Evolutionary conservation across 202 grass and related monocot species (phyloP).

Genomic region (Cymbopogon flexuosus): DNA sequence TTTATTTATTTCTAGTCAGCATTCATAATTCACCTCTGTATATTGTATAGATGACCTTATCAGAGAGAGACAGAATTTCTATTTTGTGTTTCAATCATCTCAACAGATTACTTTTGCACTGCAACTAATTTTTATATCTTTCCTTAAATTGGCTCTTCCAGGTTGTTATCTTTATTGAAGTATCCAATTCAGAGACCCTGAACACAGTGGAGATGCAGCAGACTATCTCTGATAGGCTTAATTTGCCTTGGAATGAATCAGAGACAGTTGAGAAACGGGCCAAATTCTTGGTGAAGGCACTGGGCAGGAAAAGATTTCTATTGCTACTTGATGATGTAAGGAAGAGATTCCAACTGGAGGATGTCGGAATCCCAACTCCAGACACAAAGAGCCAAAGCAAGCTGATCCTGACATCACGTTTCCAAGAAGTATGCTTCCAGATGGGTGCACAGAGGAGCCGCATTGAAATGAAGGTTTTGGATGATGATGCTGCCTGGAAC

Average conservation of each 20-base stretch:
- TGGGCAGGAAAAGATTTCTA: slow-evolving; percentile 47
- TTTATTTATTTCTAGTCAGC: not conserved
- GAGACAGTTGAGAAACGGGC: slow-evolving; percentile 36
- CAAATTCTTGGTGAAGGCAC: slow-evolving; percentile 44
- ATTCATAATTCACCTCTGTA: not conserved
- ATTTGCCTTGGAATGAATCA: slow-evolving; percentile 52
- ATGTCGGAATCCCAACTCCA: slow-evolving; percentile 59
- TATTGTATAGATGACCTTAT: not conserved
- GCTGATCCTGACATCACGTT: slow-evolving; percentile 64
- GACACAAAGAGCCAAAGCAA: slow-evolving; percentile 35
- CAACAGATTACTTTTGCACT: not conserved
- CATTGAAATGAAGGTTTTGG: slow-evolving; percentile 50
- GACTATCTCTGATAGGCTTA: slow-evolving; percentile 44
- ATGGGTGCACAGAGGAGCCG: slow-evolving; percentile 50
- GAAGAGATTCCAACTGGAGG: slow-evolving; percentile 40
- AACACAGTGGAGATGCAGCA: slow-evolving; percentile 43
- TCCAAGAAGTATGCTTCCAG: slow-evolving; percentile 45
- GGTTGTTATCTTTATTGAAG: slow-evolving; percentile 59
- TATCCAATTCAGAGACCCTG: slow-evolving; percentile 50
- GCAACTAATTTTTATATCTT: not conserved
- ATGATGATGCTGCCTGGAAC: slow-evolving; percentile 21
- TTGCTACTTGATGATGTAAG: slow-evolving; percentile 60
- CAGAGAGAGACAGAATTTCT: not conserved
- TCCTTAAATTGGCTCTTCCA: slow-evolving; percentile 20
- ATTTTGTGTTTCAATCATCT: not conserved